Evolutionary conservation across 1,284 basidiomycete species (phyloP).

Genomic region (Schizopora paradoxa): DNA sequence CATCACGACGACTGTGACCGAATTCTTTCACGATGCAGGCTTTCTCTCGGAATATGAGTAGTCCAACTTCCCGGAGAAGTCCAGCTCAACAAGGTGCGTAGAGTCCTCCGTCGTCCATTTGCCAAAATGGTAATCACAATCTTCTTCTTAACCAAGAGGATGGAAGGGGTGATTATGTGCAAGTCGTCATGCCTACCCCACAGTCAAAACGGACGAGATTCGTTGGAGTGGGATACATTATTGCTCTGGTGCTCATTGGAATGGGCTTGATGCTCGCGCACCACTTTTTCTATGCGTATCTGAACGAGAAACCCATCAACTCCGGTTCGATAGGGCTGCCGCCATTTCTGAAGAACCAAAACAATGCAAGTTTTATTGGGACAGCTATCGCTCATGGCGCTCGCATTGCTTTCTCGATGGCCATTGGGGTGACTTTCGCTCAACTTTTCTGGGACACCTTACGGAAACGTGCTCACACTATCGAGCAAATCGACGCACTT

Average conservation of each 20-base stretch:
- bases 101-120: too few species aligned
- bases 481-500: slow-evolving; percentile 1
- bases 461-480: background rate
- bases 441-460: background rate
- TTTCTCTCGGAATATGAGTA: too few species aligned
- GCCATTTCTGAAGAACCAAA: background rate
- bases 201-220: too few species aligned
- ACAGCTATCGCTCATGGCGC: background rate
- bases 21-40: too few species aligned
- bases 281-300: background rate
- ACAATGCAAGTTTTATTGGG: background rate
- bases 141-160: too few species aligned
- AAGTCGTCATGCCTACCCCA: too few species aligned
- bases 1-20: too few species aligned
- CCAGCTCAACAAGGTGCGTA: too few species aligned
- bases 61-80: too few species aligned
- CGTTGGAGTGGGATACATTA: background rate
- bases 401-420: background rate
- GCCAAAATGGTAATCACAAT: too few species aligned
- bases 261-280: background rate
- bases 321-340: background rate
- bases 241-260: background rate
- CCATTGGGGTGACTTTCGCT: background rate
- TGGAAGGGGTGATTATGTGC: too few species aligned
- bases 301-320: background rate